Evolutionary conservation across 768 basidiomycete genomes (phyloP), one percentile per base, ranked within the genome.

Genomic region (Auriscalpium microsporum): DNA sequence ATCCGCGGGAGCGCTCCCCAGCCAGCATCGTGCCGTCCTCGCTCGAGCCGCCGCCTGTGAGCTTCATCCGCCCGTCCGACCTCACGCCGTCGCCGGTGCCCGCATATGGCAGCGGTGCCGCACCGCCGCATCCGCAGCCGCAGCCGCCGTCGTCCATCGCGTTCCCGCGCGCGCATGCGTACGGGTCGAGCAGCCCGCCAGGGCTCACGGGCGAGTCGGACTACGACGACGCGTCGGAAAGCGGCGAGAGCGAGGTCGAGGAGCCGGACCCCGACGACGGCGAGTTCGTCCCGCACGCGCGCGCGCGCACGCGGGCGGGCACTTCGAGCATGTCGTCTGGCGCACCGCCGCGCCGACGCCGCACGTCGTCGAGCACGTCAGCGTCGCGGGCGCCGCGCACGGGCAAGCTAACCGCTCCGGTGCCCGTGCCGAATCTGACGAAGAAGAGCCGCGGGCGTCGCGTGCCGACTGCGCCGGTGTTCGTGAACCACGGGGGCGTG

Each of bases 381-480:
- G 50, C 57, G 4, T 50, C 40, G 50, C 60, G 60, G 5, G 53
- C 53, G 13, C 21, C 21, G 21, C 21, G 21, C 21, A 50, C 52
- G 23, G 44, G 53, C 49, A 45, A 63, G 62, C 42, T 78, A 79
- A 55, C 77, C 77, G 10, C 82, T 47, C 86, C 86, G 21, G 75
- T 83, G 28, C 86, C 86, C 13, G 84, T 88, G 44, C 86, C 87
- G 37, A 85, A 87, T 68, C 65, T 90, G 58, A 89, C 83, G 46
- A 90, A 89, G 74, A 87, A 86, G 72, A 86, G 84, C 62, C 81
- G 87, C 52, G 87, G 87, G 11, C 80, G 87, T 37, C 78, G 84
- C 56, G 87, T 90, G 19, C 87, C 87, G 6, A 87, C 83, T 1
- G 67, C 70, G 2, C 60, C 63, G 33, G 63, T 64, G 46, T 57